Percentiles rank a stretch among this genome's conserved stretches.
phyloP scores from a whole-genome alignment of 169 alveolate species.

The Plasmodium relictum region DNA sequence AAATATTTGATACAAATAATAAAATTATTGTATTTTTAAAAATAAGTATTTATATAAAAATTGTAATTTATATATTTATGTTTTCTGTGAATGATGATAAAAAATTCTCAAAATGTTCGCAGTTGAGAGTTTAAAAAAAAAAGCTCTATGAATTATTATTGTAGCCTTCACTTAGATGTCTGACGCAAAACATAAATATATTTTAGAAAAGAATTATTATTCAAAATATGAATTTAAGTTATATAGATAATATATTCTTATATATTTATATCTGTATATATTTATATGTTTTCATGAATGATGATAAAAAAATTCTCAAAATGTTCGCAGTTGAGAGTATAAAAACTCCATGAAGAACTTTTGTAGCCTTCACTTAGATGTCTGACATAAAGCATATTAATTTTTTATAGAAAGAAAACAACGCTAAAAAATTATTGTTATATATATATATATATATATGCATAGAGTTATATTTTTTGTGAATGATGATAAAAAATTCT shows the following conservation, averaged over 20 bases:
- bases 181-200: slow-evolving; percentile 10
- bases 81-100: slow-evolving; percentile 50
- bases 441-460: neutral
- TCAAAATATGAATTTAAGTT: no score
- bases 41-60: neutral
- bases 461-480: slow-evolving; percentile 8
- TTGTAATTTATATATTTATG: neutral
- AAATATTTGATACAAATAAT: no score
- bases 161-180: slow-evolving; percentile 77
- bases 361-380: slow-evolving; percentile 78
- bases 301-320: no score
- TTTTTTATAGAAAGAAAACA: no score
- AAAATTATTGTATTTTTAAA: neutral
- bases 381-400: slow-evolving; percentile 27
- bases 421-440: no score
- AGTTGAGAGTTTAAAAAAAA: slow-evolving; percentile 46
- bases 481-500: slow-evolving; percentile 59
- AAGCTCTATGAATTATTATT: slow-evolving; percentile 10
- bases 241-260: neutral
- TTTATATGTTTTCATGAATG: neutral
- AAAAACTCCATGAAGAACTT: slow-evolving; percentile 32
- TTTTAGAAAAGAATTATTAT: no score
- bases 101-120: slow-evolving; percentile 66
- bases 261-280: neutral
- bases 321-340: slow-evolving; percentile 72